These are phyloP conservation scores for Nidularia pulvinata DNA, from an alignment of 768 basidiomycete genomes.

Conservation along the genomic window DNA sequence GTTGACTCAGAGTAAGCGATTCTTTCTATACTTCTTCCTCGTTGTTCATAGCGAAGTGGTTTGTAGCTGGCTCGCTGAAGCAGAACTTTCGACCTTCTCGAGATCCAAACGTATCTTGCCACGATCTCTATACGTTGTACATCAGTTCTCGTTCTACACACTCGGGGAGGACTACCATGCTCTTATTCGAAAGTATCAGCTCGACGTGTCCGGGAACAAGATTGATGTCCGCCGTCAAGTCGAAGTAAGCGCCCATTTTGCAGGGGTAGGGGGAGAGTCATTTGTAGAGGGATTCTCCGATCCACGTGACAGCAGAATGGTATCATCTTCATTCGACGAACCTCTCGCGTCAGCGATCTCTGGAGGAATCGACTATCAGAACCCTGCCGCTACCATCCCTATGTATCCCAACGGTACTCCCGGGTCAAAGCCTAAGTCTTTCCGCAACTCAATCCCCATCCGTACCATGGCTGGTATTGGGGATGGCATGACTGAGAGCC, in stretches of 20 bases:
- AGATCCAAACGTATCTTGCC: constrained; percentile 60
- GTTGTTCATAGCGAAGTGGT: constrained; percentile 1
- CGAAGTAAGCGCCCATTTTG: constrained; percentile 55
- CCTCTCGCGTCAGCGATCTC: constrained; percentile 76
- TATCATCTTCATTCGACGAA: constrained; percentile 71
- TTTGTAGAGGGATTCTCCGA: constrained; percentile 54
- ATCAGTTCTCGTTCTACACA: constrained; percentile 82
- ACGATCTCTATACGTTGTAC: constrained; percentile 77
- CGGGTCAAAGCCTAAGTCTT: constrained; percentile 1
- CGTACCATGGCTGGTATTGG: constrained; percentile 1
- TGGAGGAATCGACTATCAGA: constrained; percentile 54
- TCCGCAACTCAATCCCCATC: constrained; percentile 1
- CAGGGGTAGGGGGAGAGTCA: constrained; percentile 33
- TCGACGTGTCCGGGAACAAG: constrained; percentile 55
- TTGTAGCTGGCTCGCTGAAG: constrained; percentile 69
- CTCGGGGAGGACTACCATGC: constrained; percentile 81
- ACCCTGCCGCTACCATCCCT: constrained; percentile 53
- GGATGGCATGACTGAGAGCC: constrained; percentile 1
- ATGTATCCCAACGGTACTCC: constrained; percentile 75
- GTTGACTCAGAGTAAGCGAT: constrained; percentile 30
- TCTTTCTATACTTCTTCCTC: constrained; percentile 13
- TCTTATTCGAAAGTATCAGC: constrained; percentile 62
- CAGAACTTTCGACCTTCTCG: constrained; percentile 80
- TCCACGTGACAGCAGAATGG: constrained; percentile 38
- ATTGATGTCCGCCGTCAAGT: constrained; percentile 77